Evolutionary conservation across 495 filamentous ascomycete genomes (phyloP).

Genomic region (Margaritispora aquatica): DNA sequence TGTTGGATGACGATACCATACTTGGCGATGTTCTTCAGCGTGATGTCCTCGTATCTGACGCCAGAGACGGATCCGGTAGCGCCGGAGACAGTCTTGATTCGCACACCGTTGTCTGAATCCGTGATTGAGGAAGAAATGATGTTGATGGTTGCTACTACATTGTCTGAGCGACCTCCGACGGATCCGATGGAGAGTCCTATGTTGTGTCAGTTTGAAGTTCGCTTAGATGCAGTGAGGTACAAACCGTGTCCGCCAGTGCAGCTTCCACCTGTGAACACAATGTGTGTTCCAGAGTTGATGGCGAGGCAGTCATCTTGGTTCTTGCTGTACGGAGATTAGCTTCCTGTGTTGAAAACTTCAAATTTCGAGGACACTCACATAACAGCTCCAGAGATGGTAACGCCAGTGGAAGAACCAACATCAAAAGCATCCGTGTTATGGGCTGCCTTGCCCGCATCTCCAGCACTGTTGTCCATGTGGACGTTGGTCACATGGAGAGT

Average conservation of each 20-base stretch:
- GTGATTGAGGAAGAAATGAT: conserved; percentile 44
- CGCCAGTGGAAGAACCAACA: conserved; percentile 38
- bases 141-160: conserved; percentile 50
- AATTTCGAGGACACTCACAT: conserved; percentile 24
- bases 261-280: conserved; percentile 44
- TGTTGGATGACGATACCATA: conserved; percentile 66
- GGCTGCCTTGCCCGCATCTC: conserved; percentile 40
- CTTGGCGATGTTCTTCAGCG: conserved; percentile 48
- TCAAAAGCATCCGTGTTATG: conserved; percentile 70
- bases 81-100: conserved; percentile 55
- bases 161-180: conserved; percentile 55
- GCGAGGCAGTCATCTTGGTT: conserved; percentile 65
- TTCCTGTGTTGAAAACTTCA: background rate
- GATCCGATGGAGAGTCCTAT: conserved; percentile 44
- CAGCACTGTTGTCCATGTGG: conserved; percentile 39
- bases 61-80: conserved; percentile 51
- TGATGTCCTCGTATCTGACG: conserved; percentile 54
- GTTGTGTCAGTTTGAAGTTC: background rate
- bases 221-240: conserved; percentile 22
- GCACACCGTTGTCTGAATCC: conserved; percentile 50
- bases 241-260: conserved; percentile 57
- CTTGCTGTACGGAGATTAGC: conserved; percentile 20
- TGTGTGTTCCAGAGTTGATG: conserved; percentile 49
- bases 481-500: conserved; percentile 43
- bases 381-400: conserved; percentile 49